phyloP scores from a whole-genome alignment of 1,284 basidiomycete species.

The Pterula multifida region DNA sequence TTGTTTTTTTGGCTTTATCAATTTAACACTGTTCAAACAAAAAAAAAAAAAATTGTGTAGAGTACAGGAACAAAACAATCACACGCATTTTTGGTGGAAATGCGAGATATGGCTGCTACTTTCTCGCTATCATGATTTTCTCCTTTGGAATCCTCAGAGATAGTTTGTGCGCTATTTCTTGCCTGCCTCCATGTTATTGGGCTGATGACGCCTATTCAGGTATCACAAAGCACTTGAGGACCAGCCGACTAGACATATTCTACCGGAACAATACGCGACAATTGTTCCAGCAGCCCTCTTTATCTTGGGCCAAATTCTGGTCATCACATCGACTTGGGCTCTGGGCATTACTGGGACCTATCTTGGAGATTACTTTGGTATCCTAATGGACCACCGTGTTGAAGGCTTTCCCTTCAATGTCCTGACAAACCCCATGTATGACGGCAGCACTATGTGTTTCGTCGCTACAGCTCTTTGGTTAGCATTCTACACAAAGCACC shows the following conservation, averaged over 20 bases:
- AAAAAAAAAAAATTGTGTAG: slow-evolving; percentile 25
- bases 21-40: background rate
- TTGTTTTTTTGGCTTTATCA: background rate
- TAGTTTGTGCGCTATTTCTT: slow-evolving; percentile 49
- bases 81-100: slow-evolving; percentile 72
- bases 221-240: slow-evolving; percentile 62
- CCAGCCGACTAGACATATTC: slow-evolving; percentile 51
- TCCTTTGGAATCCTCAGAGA: slow-evolving; percentile 79
- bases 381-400: slow-evolving; percentile 83
- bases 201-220: slow-evolving; percentile 26
- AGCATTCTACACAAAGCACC: slow-evolving; percentile 14
- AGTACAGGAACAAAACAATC: slow-evolving; percentile 81
- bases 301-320: slow-evolving; percentile 65
- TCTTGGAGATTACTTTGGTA: slow-evolving; percentile 98
- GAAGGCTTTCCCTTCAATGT: slow-evolving; percentile 95
- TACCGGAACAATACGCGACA: slow-evolving; percentile 49
- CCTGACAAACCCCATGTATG: slow-evolving; percentile 91
- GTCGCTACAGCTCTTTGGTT: slow-evolving; percentile 75
- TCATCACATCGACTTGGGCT: slow-evolving; percentile 83
- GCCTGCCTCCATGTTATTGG: background rate
- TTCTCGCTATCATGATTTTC: slow-evolving; percentile 87
- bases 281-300: slow-evolving; percentile 59
- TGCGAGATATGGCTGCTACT: slow-evolving; percentile 74
- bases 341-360: slow-evolving; percentile 91
- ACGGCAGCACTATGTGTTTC: slow-evolving; percentile 84